These are phyloP conservation scores for Parastagonospora avenae DNA, from an alignment of 2,329 filamentous ascomycete genomes.

Conservation along the genomic window DNA sequence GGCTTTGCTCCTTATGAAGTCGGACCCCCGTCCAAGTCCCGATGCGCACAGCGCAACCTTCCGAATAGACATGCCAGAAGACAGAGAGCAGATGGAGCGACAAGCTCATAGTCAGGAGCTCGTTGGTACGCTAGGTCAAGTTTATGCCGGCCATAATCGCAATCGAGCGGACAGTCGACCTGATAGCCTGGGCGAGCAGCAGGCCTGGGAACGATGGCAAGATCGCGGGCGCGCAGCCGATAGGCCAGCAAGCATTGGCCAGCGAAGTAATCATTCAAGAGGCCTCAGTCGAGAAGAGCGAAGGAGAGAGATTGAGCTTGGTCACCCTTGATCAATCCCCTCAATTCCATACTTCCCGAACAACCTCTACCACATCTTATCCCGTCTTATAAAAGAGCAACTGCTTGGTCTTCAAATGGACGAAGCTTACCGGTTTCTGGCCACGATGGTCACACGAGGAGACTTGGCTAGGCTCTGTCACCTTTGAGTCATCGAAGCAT, in stretches of 20 bases:
- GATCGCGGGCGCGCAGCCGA: conserved; percentile 36
- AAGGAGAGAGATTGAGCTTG: conserved; percentile 50
- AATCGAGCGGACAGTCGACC: conserved; percentile 31
- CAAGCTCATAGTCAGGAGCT: conserved; percentile 36
- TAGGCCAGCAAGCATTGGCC: conserved; percentile 31
- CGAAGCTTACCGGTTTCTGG: too few relatives aligned
- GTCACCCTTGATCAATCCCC: conserved; percentile 16
- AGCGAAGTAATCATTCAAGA: conserved; percentile 36
- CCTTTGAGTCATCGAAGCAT: too few relatives aligned
- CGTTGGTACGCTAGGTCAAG: conserved; percentile 33
- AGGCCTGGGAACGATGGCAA: conserved; percentile 37
- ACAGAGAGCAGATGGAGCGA: conserved; percentile 33
- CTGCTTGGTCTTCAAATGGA: too few relatives aligned
- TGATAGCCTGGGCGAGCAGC: conserved; percentile 34
- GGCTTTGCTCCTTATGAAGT: conserved; percentile 52
- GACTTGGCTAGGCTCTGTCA: not conserved
- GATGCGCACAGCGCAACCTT: conserved; percentile 49
- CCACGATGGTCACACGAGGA: not conserved
- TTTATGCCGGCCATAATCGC: conserved; percentile 28
- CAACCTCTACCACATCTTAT: too few relatives aligned
- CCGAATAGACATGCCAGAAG: conserved; percentile 48
- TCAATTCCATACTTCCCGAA: too few relatives aligned
- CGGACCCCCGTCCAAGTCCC: conserved; percentile 38
- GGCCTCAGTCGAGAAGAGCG: conserved; percentile 46
- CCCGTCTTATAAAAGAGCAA: too few relatives aligned